A percentile compares a stretch with the other conserved stretches of the same genome.
Evolutionary conservation across 768 basidiomycete species (phyloP).

Genomic region (Naganishia friedmannii): DNA sequence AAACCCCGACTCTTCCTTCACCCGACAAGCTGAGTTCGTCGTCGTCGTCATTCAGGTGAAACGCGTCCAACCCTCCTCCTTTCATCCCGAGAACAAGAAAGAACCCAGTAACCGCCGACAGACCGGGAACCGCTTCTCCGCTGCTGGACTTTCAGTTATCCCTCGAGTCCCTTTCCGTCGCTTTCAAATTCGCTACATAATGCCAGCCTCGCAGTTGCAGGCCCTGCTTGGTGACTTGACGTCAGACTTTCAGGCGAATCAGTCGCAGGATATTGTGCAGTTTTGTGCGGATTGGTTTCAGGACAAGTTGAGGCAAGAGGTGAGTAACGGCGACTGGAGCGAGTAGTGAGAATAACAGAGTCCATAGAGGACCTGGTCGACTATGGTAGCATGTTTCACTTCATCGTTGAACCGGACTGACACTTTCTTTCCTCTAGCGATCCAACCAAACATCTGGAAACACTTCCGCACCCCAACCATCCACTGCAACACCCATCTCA

Average conservation of each 20-base stretch:
- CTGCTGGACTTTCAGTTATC: neutral
- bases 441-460: neutral
- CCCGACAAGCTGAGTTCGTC: conserved; percentile 6
- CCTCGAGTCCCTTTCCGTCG: neutral
- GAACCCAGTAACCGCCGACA: neutral
- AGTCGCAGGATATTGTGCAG: conserved; percentile 86
- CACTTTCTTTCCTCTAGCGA: neutral
- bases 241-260: conserved; percentile 54
- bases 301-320: conserved; percentile 44
- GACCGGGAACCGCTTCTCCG: neutral
- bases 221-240: conserved; percentile 24
- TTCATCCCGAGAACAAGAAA: neutral
- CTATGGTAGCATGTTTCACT: too few relatives aligned
- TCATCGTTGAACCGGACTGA: neutral
- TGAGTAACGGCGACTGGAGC: conserved; percentile 31
- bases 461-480: neutral
- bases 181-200: neutral
- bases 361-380: too few relatives aligned
- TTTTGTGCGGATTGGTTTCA: conserved; percentile 85
- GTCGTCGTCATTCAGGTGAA: neutral
- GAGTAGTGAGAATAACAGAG: too few relatives aligned
- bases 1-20: neutral
- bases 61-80: neutral
- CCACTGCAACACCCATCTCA: neutral
- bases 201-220: conserved; percentile 19